Evolutionary conservation across 805 yeast genomes (phyloP).

Genomic region (Cyberlindnera veronae): DNA sequence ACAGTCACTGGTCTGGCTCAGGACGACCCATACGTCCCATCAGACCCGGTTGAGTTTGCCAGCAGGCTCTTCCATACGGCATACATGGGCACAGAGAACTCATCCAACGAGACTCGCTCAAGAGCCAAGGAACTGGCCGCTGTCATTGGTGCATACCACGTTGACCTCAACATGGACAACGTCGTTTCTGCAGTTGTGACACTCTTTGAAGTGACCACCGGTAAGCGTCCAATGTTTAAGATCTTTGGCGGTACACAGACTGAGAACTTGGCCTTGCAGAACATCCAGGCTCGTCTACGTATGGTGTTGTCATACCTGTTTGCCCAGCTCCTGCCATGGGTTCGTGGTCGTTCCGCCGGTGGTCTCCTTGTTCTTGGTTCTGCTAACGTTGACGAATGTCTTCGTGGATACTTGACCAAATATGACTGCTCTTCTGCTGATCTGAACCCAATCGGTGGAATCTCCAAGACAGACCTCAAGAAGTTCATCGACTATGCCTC

Average conservation of each 20-base stretch:
- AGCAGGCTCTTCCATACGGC: conserved; percentile 77
- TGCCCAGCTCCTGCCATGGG: conserved; percentile 96
- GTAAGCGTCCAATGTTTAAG: conserved; percentile 82
- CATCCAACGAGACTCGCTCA: conserved; percentile 79
- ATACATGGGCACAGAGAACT: conserved; percentile 95
- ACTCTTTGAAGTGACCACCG: conserved; percentile 86
- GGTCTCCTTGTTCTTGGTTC: conserved; percentile 91
- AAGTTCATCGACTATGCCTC: conserved; percentile 81
- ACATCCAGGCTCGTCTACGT: conserved; percentile 92
- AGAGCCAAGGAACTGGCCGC: conserved; percentile 77
- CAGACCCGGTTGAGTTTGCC: conserved; percentile 73
- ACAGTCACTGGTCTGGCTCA: conserved; percentile 52
- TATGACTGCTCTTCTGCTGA: conserved; percentile 98
- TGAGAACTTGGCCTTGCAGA: conserved; percentile 92
- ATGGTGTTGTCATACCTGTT: conserved; percentile 93
- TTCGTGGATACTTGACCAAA: conserved; percentile 93
- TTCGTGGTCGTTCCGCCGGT: conserved; percentile 60
- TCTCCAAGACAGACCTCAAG: conserved; percentile 90
- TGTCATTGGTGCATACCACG: conserved; percentile 83
- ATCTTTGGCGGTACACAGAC: conserved; percentile 90
- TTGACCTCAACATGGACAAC: conserved; percentile 87
- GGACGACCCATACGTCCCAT: conserved; percentile 59
- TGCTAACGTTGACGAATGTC: conserved; percentile 95
- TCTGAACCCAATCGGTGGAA: conserved; percentile 97
- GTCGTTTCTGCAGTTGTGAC: conserved; percentile 70